A percentile compares a stretch with the other conserved stretches of the same genome.
Conservation (phyloP, 345 rosid species). For the Garcia nutans region DNA sequence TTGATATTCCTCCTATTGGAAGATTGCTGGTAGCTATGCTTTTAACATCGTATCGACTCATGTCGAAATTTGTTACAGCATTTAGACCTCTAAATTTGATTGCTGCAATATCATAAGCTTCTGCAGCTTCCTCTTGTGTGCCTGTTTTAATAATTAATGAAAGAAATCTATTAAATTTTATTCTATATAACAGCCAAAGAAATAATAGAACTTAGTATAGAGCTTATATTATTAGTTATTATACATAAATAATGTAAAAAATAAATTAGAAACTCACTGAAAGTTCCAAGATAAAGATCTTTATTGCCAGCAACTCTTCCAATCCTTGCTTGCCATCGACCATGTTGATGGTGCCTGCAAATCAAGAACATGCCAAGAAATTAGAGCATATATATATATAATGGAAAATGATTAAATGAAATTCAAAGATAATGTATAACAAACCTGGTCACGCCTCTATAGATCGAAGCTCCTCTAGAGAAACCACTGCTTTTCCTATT, state of each 20-base stretch:
- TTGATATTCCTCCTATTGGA: slow-evolving; percentile 67
- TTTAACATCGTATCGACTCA: slow-evolving; percentile 89
- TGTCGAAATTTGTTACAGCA: slow-evolving; percentile 91
- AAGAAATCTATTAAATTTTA: too few species aligned
- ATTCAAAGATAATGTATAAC: neutral
- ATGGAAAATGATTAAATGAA: too few species aligned
- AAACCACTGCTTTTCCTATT: slow-evolving; percentile 92
- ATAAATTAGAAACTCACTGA: slow-evolving; percentile 49
- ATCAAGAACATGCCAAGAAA: neutral
- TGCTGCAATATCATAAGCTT: slow-evolving; percentile 77
- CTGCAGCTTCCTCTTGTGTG: slow-evolving; percentile 80
- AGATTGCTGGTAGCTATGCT: slow-evolving; percentile 80
- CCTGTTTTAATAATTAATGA: slow-evolving; percentile 32
- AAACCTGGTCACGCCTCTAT: slow-evolving; percentile 95
- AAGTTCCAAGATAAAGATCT: slow-evolving; percentile 97
- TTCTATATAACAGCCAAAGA: too few species aligned
- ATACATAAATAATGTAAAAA: too few species aligned
- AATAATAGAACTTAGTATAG: neutral
- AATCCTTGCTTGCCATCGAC: slow-evolving; percentile 97
- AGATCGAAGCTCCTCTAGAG: slow-evolving; percentile 95
- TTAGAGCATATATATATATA: neutral
- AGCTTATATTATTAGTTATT: too few species aligned
- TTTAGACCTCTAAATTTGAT: slow-evolving; percentile 87
- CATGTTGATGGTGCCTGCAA: slow-evolving; percentile 93
- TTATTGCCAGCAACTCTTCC: slow-evolving; percentile 98